Base-by-base conservation (phyloP, 345 rosid genomes). In the Odontarrhena argentea region DNA sequence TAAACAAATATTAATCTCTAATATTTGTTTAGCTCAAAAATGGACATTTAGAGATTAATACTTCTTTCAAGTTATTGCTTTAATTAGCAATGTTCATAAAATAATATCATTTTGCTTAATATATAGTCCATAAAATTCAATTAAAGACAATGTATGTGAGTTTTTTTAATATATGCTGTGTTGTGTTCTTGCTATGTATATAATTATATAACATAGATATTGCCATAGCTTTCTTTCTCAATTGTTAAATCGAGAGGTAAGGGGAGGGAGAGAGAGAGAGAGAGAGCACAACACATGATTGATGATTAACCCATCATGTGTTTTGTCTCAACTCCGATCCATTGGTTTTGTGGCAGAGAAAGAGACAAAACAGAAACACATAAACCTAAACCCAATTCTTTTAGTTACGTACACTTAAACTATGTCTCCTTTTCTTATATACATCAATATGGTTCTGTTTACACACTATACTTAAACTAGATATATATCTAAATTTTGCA, bases 71-170 rank as follows among this genome's bases (percentile, higher is more conserved):
- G 22, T 18, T 18, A 18, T 18, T 18, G 22, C 22, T 18, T 18
- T 18, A 18, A 18, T 18, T 18, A 18, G 22, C 22, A 18, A 18
- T 18, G 54, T 28, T 25, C 9, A 53, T 54, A 18, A 30, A 71
- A 65, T 86, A 78, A 22, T 76, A 83, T 60, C 78, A 64, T 70
- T 74, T 53, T 67, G 40, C 18, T 62, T 69, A 30, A 46, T 76
- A 78, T 18, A 18, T 18, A 18, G 75, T 85, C 87, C 81, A 85
- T 88, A 78, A 83, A 78, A 84, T 86, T 88, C 79, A 60, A 64
- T 55, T 71, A 86, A 82, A 82, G 80, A 82, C 78, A 79, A 75
- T 18, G 22, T 18, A 0, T 18, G 22, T 18, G 22, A 18, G 22
- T 18, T 18, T 18, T 18, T 18, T 18, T 18, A 18, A 18, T 18